Conservation (phyloP, 2,329 filamentous ascomycete genomes). For the Aspergillus fischeri region DNA sequence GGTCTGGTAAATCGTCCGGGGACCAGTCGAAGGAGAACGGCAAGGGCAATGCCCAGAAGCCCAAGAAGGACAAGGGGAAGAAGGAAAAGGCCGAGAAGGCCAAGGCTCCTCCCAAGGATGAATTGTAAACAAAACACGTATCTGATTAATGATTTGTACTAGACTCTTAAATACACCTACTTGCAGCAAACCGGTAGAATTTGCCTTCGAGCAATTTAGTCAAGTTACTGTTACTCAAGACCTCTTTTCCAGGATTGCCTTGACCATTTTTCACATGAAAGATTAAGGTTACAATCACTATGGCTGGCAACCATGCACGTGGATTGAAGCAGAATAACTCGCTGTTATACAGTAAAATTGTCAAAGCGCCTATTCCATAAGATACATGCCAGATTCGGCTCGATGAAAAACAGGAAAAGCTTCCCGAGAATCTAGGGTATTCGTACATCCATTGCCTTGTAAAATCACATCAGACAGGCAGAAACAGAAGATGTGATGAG, state of each 20-base stretch:
- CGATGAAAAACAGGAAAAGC: neutral
- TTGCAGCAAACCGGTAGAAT: neutral
- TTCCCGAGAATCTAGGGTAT: neutral
- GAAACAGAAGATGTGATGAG: neutral
- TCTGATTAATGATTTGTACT: constrained; percentile 1
- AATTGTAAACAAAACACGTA: constrained; percentile 21
- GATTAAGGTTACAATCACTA: neutral
- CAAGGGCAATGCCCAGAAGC: constrained; percentile 20
- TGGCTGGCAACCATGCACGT: neutral
- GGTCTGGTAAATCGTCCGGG: constrained; percentile 11
- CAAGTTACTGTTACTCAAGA: neutral
- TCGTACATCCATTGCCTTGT: neutral
- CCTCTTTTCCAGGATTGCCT: neutral
- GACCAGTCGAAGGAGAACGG: constrained; percentile 24
- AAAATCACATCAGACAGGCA: neutral
- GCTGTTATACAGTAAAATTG: neutral
- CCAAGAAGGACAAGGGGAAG: constrained; percentile 10
- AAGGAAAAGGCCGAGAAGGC: constrained; percentile 19
- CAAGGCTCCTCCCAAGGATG: constrained; percentile 29
- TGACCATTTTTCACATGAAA: neutral
- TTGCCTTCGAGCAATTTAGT: neutral
- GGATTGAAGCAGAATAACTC: neutral
- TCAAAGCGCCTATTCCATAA: neutral
- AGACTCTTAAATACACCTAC: neutral
- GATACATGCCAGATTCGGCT: neutral